Conservation (phyloP, 345 rosid species). For the Brassica napus region DNA sequence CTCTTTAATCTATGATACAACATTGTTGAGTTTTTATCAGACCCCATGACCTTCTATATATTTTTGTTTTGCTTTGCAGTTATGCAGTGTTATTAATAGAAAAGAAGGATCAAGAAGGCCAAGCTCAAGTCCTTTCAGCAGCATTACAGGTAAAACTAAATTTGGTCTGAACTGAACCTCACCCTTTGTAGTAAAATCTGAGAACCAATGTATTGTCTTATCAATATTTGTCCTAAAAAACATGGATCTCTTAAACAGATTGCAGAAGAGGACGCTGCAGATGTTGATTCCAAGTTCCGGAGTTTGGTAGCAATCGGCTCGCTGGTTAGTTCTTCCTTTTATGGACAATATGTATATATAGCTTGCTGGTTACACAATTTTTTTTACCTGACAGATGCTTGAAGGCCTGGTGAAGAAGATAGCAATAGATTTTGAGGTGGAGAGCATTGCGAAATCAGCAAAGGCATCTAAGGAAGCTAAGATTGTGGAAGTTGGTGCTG, state of each 20-base stretch:
- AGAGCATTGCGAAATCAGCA: constrained; percentile 62
- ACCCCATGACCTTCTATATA: not conserved
- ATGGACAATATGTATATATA: not conserved
- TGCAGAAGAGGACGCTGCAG: constrained; percentile 74
- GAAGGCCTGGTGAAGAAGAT: constrained; percentile 77
- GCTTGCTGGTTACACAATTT: not conserved
- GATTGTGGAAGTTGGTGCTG: constrained; percentile 80
- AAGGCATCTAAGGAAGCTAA: constrained; percentile 72
- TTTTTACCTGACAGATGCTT: constrained; percentile 71
- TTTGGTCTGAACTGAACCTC: not conserved
- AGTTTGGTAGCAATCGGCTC: constrained; percentile 94
- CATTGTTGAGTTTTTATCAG: not conserved
- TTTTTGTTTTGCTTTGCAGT: constrained; percentile 47
- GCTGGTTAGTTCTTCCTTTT: constrained; percentile 50
- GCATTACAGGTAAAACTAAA: constrained; percentile 58
- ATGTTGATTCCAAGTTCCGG: constrained; percentile 83
- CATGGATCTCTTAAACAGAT: constrained; percentile 45
- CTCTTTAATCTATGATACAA: not conserved
- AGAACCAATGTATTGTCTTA: constrained; percentile 6
- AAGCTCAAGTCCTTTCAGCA: constrained; percentile 94
- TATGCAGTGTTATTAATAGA: constrained; percentile 80
- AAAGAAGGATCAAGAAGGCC: constrained; percentile 87
- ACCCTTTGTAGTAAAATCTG: not conserved
- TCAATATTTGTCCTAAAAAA: not conserved
- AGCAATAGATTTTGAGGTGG: constrained; percentile 87